phyloP scores from a whole-genome alignment of 495 filamentous ascomycete genomes.

The Penicillium crystallinum region DNA sequence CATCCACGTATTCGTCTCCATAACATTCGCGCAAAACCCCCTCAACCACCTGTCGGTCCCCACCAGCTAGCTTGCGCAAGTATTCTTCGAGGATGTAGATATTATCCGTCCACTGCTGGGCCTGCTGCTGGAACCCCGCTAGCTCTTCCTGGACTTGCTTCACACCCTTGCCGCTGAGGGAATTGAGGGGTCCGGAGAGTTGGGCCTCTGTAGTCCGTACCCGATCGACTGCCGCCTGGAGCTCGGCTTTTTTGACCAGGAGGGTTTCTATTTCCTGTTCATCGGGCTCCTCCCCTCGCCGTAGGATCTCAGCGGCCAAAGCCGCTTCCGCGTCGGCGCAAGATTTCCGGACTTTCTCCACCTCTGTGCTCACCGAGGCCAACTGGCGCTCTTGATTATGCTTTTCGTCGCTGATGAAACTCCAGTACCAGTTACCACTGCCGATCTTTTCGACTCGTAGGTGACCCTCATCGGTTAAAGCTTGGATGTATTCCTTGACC shows the following conservation, averaged over 20 bases:
- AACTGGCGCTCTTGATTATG: constrained; percentile 45
- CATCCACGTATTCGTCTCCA: constrained; percentile 59
- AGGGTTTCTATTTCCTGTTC: constrained; percentile 21
- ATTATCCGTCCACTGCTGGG: constrained; percentile 58
- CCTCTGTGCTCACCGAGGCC: constrained; percentile 48
- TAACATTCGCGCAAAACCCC: constrained; percentile 53
- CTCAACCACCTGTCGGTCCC: constrained; percentile 48
- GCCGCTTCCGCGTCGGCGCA: constrained; percentile 17
- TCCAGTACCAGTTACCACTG: constrained; percentile 80
- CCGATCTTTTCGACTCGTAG: constrained; percentile 76
- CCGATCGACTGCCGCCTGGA: constrained; percentile 23
- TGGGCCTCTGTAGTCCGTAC: constrained; percentile 18
- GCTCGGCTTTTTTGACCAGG: constrained; percentile 17
- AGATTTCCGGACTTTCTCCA: constrained; percentile 42
- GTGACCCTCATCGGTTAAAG: constrained; percentile 57
- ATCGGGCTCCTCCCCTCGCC: constrained; percentile 16
- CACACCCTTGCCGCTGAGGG: constrained; percentile 46
- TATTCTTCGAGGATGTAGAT: constrained; percentile 60
- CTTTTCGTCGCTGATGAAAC: constrained; percentile 60
- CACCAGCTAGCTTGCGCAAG: constrained; percentile 43
- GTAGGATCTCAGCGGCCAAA: constrained; percentile 19
- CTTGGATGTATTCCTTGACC: constrained; percentile 65
- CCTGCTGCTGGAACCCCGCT: constrained; percentile 39
- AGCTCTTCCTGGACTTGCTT: constrained; percentile 47
- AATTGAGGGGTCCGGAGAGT: constrained; percentile 26